Base-by-base conservation (phyloP, 768 basidiomycete genomes). In the Suillus sp. region DNA sequence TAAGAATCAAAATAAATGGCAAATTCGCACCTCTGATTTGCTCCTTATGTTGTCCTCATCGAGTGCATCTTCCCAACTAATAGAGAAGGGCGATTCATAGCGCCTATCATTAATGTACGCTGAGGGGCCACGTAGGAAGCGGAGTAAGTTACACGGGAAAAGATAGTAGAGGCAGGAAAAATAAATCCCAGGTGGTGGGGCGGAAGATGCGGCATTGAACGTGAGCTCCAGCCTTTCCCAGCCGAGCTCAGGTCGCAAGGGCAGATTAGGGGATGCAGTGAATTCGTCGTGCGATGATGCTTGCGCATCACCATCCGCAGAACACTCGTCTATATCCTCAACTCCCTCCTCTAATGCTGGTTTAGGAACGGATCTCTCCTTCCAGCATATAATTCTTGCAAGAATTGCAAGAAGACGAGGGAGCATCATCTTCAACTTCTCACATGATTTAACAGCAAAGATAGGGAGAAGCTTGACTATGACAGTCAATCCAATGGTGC, bases 121-220 rank as follows among this genome's bases (percentile, higher is more conserved):
- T 10, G 81, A 80, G 1, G 95, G 92, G 57, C 81, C 78, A 59
- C 87, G 86, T 60, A 95, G 75, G 74, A 97, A 97, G 60, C 83
- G 84, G 63, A 96, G 79, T 47, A 92, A 81, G 77, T 96, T 97
- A 76, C 89, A 91, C 1, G 95, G 95, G 78, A 93, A 97, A 55
- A 95, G 85, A 69, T 93, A 95, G 77, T 96, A 96, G 65, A 97
- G 79, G 51, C 83, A 83, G 2, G 89, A 88, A 77, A 95, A 95
- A 70, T 85, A 92, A 50, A 79, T 82, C 22, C 86, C 82, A 18
- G 86, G 82, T 4, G 86, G 83, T 20, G 92, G 90, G 1, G 84
- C 77, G 34, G 79, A 75, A 16, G 85, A 81, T 1, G 79, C 79
- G 11, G 81, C 78, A 66, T 83, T 78, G 71, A 91, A 86, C 1